Conservation (phyloP, 2,329 filamentous ascomycete genomes). For the Intubia oerlemansii region DNA sequence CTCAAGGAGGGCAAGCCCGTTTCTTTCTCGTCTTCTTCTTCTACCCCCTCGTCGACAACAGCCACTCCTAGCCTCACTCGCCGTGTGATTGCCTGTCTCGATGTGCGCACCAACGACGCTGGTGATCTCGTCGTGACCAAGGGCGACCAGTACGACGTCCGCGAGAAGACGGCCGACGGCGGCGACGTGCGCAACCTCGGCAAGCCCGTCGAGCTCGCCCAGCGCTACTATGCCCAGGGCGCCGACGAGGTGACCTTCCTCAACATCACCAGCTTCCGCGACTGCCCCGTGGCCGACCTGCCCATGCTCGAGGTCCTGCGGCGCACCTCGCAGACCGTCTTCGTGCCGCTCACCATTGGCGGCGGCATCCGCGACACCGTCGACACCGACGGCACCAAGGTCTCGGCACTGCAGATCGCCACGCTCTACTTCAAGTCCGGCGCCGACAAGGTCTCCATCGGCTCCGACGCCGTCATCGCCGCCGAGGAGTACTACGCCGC, state of each 20-base stretch:
- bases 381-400: conserved; percentile 66
- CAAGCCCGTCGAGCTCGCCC: conserved; percentile 89
- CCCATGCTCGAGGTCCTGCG: conserved; percentile 93
- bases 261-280: conserved; percentile 95
- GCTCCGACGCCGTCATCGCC: conserved; percentile 79
- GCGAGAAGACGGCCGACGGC: conserved; percentile 50
- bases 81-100: conserved; percentile 84
- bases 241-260: conserved; percentile 95
- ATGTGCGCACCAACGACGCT: conserved; percentile 83
- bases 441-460: conserved; percentile 94
- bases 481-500: conserved; percentile 74
- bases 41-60: conserved; percentile 1
- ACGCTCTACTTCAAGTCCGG: conserved; percentile 95
- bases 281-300: conserved; percentile 76
- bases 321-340: conserved; percentile 71
- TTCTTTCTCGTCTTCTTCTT: no score
- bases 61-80: conserved; percentile 50
- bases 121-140: conserved; percentile 96
- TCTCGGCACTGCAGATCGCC: conserved; percentile 83
- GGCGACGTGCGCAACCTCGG: conserved; percentile 73
- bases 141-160: conserved; percentile 95
- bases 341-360: conserved; percentile 87
- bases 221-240: conserved; percentile 85
- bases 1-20: conserved; percentile 16
- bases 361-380: conserved; percentile 87